Evolutionary conservation across 345 rosid species (phyloP).

Genomic region (Bretschneidera sinensis): DNA sequence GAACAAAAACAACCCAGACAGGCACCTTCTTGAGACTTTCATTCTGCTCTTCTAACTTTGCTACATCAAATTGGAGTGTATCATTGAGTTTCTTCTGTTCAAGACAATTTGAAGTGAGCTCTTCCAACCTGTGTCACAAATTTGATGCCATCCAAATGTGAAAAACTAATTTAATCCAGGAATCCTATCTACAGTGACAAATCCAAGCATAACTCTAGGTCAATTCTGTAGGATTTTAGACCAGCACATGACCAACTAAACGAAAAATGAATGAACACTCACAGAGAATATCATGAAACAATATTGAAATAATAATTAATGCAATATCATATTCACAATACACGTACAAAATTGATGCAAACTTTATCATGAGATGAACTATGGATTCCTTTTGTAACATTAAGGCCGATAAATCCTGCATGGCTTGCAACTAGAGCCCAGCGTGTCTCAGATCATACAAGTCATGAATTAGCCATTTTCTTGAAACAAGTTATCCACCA

Average conservation of each 20-base stretch:
- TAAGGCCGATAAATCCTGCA: neutral
- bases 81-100: conserved; percentile 57
- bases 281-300: neutral
- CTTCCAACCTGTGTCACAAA: conserved; percentile 61
- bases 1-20: conserved; percentile 5
- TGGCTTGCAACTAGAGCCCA: neutral
- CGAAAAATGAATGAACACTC: neutral
- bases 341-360: neutral
- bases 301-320: neutral
- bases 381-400: neutral
- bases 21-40: conserved; percentile 55
- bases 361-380: neutral
- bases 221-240: neutral
- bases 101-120: conserved; percentile 50
- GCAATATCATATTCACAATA: neutral
- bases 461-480: too few species aligned
- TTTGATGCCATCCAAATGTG: conserved; percentile 10
- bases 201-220: neutral
- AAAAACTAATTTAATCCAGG: too few species aligned
- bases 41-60: conserved; percentile 56
- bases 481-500: too few species aligned
- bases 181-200: conserved; percentile 3
- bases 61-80: conserved; percentile 47
- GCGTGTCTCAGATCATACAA: too few species aligned
- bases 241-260: neutral